Evolutionary conservation across 805 yeast genomes (phyloP), one percentile per base, ranked within the genome.

Genomic region (Myxozyma sirexii): DNA sequence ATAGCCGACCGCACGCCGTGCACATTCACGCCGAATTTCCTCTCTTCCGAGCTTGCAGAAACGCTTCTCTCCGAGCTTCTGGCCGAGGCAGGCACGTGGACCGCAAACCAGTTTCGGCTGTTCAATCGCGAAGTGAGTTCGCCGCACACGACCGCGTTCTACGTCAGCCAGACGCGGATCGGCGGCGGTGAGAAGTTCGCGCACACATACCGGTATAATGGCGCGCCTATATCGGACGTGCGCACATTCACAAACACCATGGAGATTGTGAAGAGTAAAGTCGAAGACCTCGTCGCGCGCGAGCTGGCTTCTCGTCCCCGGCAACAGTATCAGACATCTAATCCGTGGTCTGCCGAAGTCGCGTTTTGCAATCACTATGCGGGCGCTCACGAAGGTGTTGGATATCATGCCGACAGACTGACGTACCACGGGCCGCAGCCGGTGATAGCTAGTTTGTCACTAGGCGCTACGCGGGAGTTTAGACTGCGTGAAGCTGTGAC

Each of bases 341-440:
- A 69, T 63, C 68, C 68, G 7, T 87, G 91, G 91, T 66, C 66
- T 1, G 82, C 82, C 15, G 80, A 81, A 56, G 71, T 81, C 12
- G 82, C 84, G 23, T 77, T 86, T 3, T 80, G 82, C 19, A 88
- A 88, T 66, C 73, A 76, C 54, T 88, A 83, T 71, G 80, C 78
- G 5, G 72, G 75, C 4, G 76, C 80, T 7, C 72, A 75, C 4
- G 81, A 81, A 60, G 76, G 83, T 60, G 77, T 88, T 33, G 90
- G 86, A 51, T 87, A 85, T 83, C 96, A 88, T 70, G 84, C 91
- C 1, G 96, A 88, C 71, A 80, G 88, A 57, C 70, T 88, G 62
- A 84, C 90, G 0, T 78, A 84, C 51, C 78, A 87, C 23, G 96
- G 96, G 0, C 92, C 94, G 0, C 81, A 84, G 58, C 84, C 88